Evolutionary conservation across 2,329 filamentous ascomycete genomes (phyloP), one percentile per base, ranked within the genome.

Genomic region (Fusarium sp.): DNA sequence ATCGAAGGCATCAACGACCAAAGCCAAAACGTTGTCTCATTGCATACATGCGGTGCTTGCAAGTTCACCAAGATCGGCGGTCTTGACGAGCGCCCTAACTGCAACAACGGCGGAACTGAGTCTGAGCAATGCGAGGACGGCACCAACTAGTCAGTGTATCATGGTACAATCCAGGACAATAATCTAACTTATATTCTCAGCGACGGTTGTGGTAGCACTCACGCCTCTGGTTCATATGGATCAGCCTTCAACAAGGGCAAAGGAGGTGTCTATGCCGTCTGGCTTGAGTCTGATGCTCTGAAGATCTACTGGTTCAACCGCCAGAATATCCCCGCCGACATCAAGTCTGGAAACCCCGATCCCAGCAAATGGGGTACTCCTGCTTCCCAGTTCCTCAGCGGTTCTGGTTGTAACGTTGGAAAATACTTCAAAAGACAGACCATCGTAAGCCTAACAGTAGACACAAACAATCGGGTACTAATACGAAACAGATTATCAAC

Each of bases 261-360:
- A 13, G 92, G 92, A 17, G 92, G 91, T 28, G 85, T 93, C 36
- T 93, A 91, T 74, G 91, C 89, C 13, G 87, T 91, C 65, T 89
- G 93, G 80, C 95, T 94, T 90, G 92, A 91, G 7, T 84, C 86
- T 31, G 78, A 87, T 1, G 86, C 86, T 58, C 94, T 97, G 80
- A 88, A 86, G 41, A 86, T 96, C 69, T 97, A 90, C 88, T 94
- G 93, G 86, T 97, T 95, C 82, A 85, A 90, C 0, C 90, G 92
- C 48, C 80, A 81, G 57, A 79, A 80, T 17, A 87, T 94, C 58
- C 92, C 92, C 2, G 77, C 80, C 3, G 90, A 94, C 78, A 89
- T 93, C 63, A 79, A 82, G 6, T 81, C 85, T 20, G 87, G 86
- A 20, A 85, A 77, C 3, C 93, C 93, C 0, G 84, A 93, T 70